Evolutionary conservation across 192 early-diverging fungal species (phyloP).

Genomic region (Chytriomyces sp.): DNA sequence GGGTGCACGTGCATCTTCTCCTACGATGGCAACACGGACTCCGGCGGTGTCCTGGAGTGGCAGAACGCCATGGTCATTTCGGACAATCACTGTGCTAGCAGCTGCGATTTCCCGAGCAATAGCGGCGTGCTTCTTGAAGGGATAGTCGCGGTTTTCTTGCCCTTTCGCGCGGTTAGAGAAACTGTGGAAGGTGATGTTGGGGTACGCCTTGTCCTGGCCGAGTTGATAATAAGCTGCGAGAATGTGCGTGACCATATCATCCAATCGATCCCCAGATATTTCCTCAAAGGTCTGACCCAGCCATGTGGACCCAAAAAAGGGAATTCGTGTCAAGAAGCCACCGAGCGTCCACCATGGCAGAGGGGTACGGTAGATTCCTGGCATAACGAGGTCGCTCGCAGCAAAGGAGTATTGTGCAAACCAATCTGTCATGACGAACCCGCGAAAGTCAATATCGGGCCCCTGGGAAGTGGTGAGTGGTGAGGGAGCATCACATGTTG

Average conservation of each 20-base stretch:
- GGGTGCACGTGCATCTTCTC: constrained; percentile 49
- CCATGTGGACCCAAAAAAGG: neutral
- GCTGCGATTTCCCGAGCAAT: constrained; percentile 42
- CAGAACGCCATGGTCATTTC: constrained; percentile 40
- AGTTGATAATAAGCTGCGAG: constrained; percentile 46
- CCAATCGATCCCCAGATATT: constrained; percentile 37
- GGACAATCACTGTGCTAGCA: constrained; percentile 42
- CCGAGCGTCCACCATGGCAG: constrained; percentile 5
- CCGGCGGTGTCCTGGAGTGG: constrained; percentile 29
- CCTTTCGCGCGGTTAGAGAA: neutral
- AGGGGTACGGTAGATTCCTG: constrained; percentile 35
- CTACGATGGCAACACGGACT: constrained; percentile 44
- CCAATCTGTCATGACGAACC: constrained; percentile 71
- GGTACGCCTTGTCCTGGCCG: constrained; percentile 34
- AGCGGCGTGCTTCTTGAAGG: constrained; percentile 25
- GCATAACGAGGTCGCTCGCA: constrained; percentile 65
- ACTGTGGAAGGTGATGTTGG: neutral
- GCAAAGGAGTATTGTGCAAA: constrained; percentile 16
- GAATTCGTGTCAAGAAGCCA: neutral
- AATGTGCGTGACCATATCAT: constrained; percentile 58
- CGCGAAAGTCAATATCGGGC: constrained; percentile 56
- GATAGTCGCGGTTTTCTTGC: constrained; percentile 1
- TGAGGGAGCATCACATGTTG: too few species aligned
- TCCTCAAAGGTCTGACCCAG: neutral
- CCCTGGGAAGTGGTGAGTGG: too few species aligned